Base-by-base conservation (phyloP, 1,139 yeast species). In the Casaregolazyma suthepensis region DNA sequence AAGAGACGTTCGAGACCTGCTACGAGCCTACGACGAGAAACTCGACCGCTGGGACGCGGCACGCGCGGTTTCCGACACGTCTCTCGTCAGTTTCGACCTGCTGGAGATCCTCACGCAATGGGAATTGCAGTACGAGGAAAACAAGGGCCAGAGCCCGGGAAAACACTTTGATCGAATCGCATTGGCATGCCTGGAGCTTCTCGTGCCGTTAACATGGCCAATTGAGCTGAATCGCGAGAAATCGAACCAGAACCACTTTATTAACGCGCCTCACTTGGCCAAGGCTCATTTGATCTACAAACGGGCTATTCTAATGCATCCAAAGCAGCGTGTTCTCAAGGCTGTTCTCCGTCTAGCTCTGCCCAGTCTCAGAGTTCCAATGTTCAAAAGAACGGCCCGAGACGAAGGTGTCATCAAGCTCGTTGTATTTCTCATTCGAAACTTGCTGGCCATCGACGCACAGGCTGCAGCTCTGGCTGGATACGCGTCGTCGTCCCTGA, bases 201-300 rank as follows among this genome's bases (percentile, higher is more conserved):
- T 93, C 56, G 96, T 89, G 1, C 81, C 88, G 3, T 74, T 94
- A 64, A 87, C 97, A 0, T 87, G 96, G 90, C 98, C 98, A 0
- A 69, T 87, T 5, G 82, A 82, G 38, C 71, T 85, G 51, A 74
- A 80, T 20, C 79, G 77, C 38, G 75, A 74, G 22, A 71, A 73
- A 0, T 72, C 81, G 1, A 72, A 78, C 1, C 60, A 62, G 22
- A 78, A 78, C 53, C 90, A 87, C 63, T 75, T 79, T 50, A 71
- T 76, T 31, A 75, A 81, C 50, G 83, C 77, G 60, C 75, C 83
- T n/a, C 79, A 80, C 52, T 70, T 91, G 51, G 78, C 80, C 59
- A 80, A 80, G 59, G 80, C 85, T 22, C 96, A 90, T 58, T 64
- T 85, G 23, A 65, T 71, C 5, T 93, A 93, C 70, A 94, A 93